These are phyloP conservation scores for Rhodosporidiobolus odoratus DNA, from an alignment of 768 basidiomycete species.

Conservation along the genomic window DNA sequence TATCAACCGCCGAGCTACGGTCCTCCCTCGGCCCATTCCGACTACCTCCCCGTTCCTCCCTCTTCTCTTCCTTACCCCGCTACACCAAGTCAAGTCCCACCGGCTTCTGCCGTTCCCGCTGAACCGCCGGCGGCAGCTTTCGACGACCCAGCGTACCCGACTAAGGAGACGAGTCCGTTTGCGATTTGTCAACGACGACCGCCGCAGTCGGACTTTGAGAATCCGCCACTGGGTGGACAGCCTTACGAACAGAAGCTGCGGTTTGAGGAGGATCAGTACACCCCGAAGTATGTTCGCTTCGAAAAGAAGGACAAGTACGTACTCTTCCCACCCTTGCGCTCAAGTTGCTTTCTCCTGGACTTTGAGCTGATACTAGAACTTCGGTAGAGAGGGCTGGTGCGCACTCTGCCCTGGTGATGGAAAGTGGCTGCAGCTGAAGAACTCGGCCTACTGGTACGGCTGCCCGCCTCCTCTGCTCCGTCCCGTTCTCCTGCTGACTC, in stretches of 20 bases:
- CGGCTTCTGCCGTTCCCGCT: not conserved
- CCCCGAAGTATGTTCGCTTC: constrained; percentile 35
- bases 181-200: constrained; percentile 29
- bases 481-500: not conserved
- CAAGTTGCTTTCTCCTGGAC: too few relatives aligned
- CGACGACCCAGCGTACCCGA: constrained; percentile 11
- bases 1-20: not conserved
- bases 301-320: constrained; percentile 21
- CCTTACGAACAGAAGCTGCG: constrained; percentile 30
- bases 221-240: not conserved
- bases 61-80: not conserved
- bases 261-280: constrained; percentile 39
- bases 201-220: constrained; percentile 22
- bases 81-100: not conserved
- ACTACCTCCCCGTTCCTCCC: not conserved
- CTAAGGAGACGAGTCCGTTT: too few relatives aligned
- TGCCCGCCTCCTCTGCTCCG: not conserved
- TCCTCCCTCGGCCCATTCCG: not conserved
- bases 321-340: too few relatives aligned
- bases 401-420: constrained; percentile 36
- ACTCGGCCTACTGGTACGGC: constrained; percentile 35
- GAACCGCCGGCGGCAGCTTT: not conserved
- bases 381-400: constrained; percentile 40
- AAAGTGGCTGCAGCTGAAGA: constrained; percentile 40
- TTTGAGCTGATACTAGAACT: too few relatives aligned